Conservation (phyloP, 192 early-diverging fungal genomes). For the Backusella macrospora region DNA sequence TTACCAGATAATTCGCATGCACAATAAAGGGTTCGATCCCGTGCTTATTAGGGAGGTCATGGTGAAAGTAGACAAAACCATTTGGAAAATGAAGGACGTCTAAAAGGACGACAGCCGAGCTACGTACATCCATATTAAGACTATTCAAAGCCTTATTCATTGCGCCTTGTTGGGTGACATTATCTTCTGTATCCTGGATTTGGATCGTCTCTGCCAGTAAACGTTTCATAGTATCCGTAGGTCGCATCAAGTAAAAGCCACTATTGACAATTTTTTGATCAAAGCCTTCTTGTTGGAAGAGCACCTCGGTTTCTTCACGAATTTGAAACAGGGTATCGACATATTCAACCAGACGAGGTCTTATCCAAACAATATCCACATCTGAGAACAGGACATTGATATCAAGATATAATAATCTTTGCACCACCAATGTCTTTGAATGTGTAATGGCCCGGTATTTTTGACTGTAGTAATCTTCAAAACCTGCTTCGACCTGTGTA, state of each 20-base stretch:
- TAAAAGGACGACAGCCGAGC: conserved; percentile 21
- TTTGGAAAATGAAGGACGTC: conserved; percentile 37
- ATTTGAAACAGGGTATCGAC: conserved; percentile 18
- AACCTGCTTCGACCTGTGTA: background rate
- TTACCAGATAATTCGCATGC: conserved; percentile 39
- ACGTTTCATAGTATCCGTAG: conserved; percentile 23
- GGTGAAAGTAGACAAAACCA: conserved; percentile 24
- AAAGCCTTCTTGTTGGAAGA: conserved; percentile 30
- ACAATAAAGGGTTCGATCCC: conserved; percentile 30
- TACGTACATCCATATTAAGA: conserved; percentile 22
- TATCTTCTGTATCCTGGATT: conserved; percentile 26
- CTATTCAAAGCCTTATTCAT: conserved; percentile 29
- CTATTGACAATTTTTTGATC: conserved; percentile 22
- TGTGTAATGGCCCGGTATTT: conserved; percentile 29
- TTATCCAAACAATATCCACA: conserved; percentile 34
- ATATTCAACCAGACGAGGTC: conserved; percentile 20
- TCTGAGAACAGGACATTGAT: conserved; percentile 35
- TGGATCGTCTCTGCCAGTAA: conserved; percentile 26
- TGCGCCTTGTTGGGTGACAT: conserved; percentile 29
- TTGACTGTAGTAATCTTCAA: conserved; percentile 10
- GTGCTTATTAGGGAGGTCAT: conserved; percentile 14
- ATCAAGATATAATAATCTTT: conserved; percentile 30
- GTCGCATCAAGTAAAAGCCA: conserved; percentile 38
- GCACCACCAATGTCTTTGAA: conserved; percentile 30
- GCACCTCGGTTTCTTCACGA: conserved; percentile 21